A percentile compares a stretch with the other conserved stretches of the same genome.
These are phyloP conservation scores for Primulina huaijiensis DNA, from an alignment of 257 asterid genomes.

Conservation along the genomic window DNA sequence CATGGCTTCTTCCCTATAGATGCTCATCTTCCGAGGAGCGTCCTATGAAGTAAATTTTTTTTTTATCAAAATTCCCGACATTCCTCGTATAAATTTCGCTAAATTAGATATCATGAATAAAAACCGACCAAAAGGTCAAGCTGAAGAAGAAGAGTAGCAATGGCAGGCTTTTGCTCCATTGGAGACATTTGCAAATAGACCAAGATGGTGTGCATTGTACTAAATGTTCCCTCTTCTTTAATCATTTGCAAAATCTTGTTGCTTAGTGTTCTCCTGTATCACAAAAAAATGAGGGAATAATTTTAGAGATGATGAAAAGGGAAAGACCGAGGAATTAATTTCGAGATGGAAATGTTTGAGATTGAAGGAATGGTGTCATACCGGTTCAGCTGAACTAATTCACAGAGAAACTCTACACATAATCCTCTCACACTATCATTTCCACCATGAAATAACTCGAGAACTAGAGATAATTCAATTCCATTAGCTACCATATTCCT, in stretches of 20 bases:
- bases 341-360: not conserved
- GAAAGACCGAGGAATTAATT: not conserved
- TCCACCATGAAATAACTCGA: constrained; percentile 72
- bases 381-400: constrained; percentile 70
- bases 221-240: constrained; percentile 78
- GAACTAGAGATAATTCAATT: constrained; percentile 59
- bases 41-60: constrained; percentile 35
- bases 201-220: constrained; percentile 73
- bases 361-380: constrained; percentile 19
- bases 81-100: not conserved
- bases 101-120: constrained; percentile 17
- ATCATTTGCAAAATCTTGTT: constrained; percentile 63
- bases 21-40: constrained; percentile 77
- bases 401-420: constrained; percentile 68
- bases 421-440: constrained; percentile 50
- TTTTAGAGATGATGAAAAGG: not conserved
- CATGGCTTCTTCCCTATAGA: constrained; percentile 80
- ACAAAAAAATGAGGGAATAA: constrained; percentile 9
- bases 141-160: constrained; percentile 79
- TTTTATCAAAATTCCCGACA: not conserved
- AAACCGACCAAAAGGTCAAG: constrained; percentile 72
- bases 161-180: constrained; percentile 71
- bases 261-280: constrained; percentile 52
- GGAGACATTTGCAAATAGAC: constrained; percentile 79
- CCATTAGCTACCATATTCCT: constrained; percentile 50